phyloP scores from a whole-genome alignment of 2,329 filamentous ascomycete genomes.

The Fusarium abutilonis region DNA sequence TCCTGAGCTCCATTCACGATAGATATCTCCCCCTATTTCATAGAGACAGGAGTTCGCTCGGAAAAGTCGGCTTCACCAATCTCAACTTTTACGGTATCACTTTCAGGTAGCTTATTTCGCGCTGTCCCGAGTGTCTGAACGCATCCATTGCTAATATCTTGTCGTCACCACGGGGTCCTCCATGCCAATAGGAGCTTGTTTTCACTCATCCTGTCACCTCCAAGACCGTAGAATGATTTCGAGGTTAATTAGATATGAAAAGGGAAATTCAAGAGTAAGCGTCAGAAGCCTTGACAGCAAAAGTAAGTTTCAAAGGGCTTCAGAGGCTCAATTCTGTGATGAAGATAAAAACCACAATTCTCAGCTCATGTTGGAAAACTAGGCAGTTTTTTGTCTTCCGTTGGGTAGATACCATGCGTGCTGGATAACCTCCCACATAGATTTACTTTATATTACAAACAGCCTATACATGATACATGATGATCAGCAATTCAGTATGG shows the following conservation, averaged over 20 bases:
- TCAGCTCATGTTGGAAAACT: no score
- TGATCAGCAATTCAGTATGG: no score
- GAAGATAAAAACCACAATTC: no score
- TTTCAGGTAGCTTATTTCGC: background rate
- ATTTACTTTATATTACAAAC: background rate
- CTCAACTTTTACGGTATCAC: background rate
- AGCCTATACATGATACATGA: no score
- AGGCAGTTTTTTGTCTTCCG: background rate
- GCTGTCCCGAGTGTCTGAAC: background rate
- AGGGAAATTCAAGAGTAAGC: no score
- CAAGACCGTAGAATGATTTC: no score
- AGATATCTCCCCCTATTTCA: background rate
- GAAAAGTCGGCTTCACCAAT: background rate
- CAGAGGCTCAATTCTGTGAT: no score
- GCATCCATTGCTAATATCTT: background rate
- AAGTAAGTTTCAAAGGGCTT: no score
- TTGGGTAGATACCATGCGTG: background rate
- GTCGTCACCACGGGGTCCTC: background rate
- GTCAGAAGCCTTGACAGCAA: no score
- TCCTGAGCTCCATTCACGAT: background rate
- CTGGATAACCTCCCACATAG: background rate
- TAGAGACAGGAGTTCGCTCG: constrained; percentile 1
- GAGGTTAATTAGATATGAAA: no score
- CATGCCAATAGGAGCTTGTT: no score
- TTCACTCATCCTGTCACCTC: no score